Base-by-base conservation (phyloP, 176 grass and related monocot species). In the Neostapfia colusana region DNA sequence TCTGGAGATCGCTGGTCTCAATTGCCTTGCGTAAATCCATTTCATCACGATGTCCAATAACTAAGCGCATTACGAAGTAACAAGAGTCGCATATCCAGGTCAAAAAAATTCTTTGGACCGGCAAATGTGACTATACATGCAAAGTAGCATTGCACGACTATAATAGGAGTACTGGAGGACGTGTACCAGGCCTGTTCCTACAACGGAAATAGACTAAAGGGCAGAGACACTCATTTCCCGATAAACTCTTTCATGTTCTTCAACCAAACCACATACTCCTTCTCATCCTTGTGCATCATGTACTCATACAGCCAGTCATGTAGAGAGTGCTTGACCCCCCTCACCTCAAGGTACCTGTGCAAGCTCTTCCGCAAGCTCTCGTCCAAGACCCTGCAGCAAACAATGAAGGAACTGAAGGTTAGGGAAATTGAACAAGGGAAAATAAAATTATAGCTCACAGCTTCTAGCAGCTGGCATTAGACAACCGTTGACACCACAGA, bases 251-350 rank as follows among this genome's bases (percentile, higher is more conserved):
- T 90, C 80, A 95, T 92, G 85, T 87, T 95, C 78, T 95, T 99
- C 71, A 95, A 83, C 95, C 89, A 95, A 69, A 89, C 70, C 15
- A 99, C 28, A 43, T 95, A 92, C 74, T 95, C 91, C 20, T 80
- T 86, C 80, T 95, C 95, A 88, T 95, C 89, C 89, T 99, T 99
- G 45, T 59, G 84, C 66, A 90, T 82, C 91, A 94, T 95, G 85
- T 92, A 98, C 17, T 94, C 87, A 2, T 78, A 46, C 58, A 98
- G 81, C 77, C 86, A 90, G 37, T 90, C 92, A 59, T 84, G 86
- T 41, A 95, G 56, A 1, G 87, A 94, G 76, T 69, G 77, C 64
- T 91, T 88, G 40, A 95, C 81, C 38, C 91, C 89, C 75, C 95
- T 92, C 17, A 67, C 89, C 63, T 92, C 91, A 73, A 99, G 89